Evolutionary conservation across 192 early-diverging fungal species (phyloP), one percentile per base, ranked within the genome.

Genomic region (Backusella westeae): DNA sequence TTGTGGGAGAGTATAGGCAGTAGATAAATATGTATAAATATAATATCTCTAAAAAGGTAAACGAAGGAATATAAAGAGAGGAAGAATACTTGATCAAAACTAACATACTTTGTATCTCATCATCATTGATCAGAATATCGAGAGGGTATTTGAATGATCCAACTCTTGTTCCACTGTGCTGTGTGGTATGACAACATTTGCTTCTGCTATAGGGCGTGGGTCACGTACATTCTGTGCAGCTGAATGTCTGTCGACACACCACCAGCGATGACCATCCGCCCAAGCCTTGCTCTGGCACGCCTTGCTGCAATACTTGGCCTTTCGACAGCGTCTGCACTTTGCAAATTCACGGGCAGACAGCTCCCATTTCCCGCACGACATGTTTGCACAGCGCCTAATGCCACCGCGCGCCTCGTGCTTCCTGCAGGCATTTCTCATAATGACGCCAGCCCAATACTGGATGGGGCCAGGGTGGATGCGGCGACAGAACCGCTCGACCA

Each of bases 291-390:
- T 88, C 72, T 93, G 92, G 69, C 93, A 94, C 34, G 79, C 77
- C 78, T 93, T 93, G 78, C 91, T 90, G 75, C 96, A 97, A 77
- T 97, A 97, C 42, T 93, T 94, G 52, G 94, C 94, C 75, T 93
- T 92, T 72, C 94, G 85, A 82, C 96, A 97, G 36, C 93, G 84
- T 34, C 92, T 91, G 81, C 96, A 97, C 85, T 94, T 96, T 32
- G 91, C 89, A 86, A 95, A 95, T 85, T 95, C 89, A 77, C 92
- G 86, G 6, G 89, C 86, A 41, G 89, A 87, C 8, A 71, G 67
- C 79, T 96, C 94, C 90, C 91, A 93, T 72, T 91, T 92, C 39
- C 91, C 93, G 75, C 93, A 95, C 39, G 85, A 83, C 74, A 93
- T 88, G 72, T 94, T 88, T 10, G 93, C 92, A 79, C 94, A 96